Conservation (phyloP, 164 flowering plant species). For the Aristolochia fimbriata region DNA sequence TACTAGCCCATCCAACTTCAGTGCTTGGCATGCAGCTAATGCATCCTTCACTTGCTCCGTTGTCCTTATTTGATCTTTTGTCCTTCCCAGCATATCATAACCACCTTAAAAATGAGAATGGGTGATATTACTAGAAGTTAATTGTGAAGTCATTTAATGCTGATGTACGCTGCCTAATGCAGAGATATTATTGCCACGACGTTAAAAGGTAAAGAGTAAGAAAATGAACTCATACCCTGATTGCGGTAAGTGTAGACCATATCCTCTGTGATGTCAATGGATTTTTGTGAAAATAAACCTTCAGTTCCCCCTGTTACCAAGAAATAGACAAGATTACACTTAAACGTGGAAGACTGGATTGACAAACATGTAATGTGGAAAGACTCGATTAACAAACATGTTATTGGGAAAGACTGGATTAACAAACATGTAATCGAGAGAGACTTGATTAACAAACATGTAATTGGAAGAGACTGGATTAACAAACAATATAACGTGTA, state of each 20-base stretch:
- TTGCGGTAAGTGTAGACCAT: constrained; percentile 17
- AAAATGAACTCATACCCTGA: constrained; percentile 14
- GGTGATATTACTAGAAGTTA: neutral
- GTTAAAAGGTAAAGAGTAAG: neutral
- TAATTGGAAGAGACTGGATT: neutral
- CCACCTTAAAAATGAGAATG: constrained; percentile 12
- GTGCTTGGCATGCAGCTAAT: constrained; percentile 3
- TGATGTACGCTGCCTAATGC: neutral
- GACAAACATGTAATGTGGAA: neutral
- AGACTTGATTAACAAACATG: neutral
- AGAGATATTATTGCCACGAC: neutral
- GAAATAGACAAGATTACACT: neutral
- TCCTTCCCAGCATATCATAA: constrained; percentile 19
- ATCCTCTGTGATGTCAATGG: constrained; percentile 19
- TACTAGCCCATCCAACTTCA: constrained; percentile 12
- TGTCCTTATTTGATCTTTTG: constrained; percentile 18
- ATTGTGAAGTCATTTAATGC: neutral
- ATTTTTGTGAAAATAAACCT: constrained; percentile 21
- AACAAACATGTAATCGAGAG: neutral
- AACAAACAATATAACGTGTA: neutral
- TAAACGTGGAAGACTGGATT: neutral
- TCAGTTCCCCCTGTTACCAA: constrained; percentile 18
- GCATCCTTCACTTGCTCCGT: constrained; percentile 12
- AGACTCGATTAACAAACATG: neutral
- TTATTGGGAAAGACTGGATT: neutral